Conservation (phyloP, 164 flowering plant species). For the Dillenia turbinata region DNA sequence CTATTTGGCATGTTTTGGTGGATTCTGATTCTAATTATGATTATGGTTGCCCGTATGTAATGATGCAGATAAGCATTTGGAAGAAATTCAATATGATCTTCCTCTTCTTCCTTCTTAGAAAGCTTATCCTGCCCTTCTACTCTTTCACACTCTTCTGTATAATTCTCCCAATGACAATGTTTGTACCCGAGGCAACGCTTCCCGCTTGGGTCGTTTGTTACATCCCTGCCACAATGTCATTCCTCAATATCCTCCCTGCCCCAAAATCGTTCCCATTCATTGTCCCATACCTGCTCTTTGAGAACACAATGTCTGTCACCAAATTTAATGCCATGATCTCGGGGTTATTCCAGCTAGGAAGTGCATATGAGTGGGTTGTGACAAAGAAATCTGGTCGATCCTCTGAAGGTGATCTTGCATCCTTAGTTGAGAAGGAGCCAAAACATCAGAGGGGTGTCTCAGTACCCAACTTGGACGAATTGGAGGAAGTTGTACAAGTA, state of each 20-base stretch:
- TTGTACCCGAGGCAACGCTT: constrained; percentile 95
- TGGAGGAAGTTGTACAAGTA: constrained; percentile 32
- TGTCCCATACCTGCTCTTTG: constrained; percentile 96
- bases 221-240: constrained; percentile 92
- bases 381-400: constrained; percentile 98
- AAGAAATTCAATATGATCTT: constrained; percentile 90
- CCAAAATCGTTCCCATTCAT: constrained; percentile 96
- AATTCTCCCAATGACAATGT: constrained; percentile 98
- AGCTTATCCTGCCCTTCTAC: constrained; percentile 87
- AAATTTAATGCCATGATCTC: constrained; percentile 98
- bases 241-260: constrained; percentile 92
- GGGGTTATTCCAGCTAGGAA: constrained; percentile 95
- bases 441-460: constrained; percentile 53
- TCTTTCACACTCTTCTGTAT: constrained; percentile 96
- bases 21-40: background rate
- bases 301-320: constrained; percentile 98
- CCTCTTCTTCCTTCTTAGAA: constrained; percentile 90
- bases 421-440: constrained; percentile 52
- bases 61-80: constrained; percentile 75
- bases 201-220: constrained; percentile 97
- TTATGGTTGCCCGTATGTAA: background rate
- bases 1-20: background rate
- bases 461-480: constrained; percentile 49
- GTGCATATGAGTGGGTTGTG: constrained; percentile 99
- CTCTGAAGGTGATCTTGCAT: constrained; percentile 82